A percentile compares a stretch with the other conserved stretches of the same genome.
Conservation (phyloP, 345 rosid genomes). For the Hevea brasiliensis region DNA sequence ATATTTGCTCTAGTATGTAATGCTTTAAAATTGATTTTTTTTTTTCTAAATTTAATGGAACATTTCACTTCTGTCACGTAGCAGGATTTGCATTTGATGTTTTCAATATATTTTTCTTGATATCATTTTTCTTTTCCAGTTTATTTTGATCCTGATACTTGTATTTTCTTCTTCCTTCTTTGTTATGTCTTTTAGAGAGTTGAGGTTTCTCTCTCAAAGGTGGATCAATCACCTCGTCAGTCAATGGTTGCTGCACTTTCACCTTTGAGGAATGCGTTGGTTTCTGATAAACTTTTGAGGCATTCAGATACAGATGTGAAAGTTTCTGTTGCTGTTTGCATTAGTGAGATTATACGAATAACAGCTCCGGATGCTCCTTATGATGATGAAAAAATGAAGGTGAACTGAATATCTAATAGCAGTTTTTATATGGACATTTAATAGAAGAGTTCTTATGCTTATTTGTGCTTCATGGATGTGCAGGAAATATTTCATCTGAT, state of each 20-base stretch:
- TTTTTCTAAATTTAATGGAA: neutral
- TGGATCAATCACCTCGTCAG: conserved; percentile 54
- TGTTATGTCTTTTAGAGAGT: conserved; percentile 41
- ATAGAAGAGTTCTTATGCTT: neutral
- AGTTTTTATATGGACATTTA: conserved; percentile 8
- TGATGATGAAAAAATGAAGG: conserved; percentile 68
- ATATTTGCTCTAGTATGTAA: neutral
- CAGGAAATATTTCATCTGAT: conserved; percentile 67
- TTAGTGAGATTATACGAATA: conserved; percentile 66
- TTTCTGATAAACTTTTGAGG: conserved; percentile 46
- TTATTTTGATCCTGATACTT: neutral
- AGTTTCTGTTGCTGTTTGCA: conserved; percentile 67
- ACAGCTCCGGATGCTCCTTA: conserved; percentile 76
- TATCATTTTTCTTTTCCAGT: neutral
- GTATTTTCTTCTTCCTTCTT: neutral
- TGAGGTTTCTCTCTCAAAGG: conserved; percentile 45
- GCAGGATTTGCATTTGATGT: neutral
- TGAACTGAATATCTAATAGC: conserved; percentile 8
- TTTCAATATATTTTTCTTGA: neutral
- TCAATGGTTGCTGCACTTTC: conserved; percentile 45
- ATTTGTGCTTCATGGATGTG: conserved; percentile 22
- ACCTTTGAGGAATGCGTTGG: conserved; percentile 54
- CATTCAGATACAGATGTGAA: conserved; percentile 61
- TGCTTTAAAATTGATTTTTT: neutral
- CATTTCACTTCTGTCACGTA: no score